Conservation (phyloP, 495 filamentous ascomycete species). For the Monascus purpureus region DNA sequence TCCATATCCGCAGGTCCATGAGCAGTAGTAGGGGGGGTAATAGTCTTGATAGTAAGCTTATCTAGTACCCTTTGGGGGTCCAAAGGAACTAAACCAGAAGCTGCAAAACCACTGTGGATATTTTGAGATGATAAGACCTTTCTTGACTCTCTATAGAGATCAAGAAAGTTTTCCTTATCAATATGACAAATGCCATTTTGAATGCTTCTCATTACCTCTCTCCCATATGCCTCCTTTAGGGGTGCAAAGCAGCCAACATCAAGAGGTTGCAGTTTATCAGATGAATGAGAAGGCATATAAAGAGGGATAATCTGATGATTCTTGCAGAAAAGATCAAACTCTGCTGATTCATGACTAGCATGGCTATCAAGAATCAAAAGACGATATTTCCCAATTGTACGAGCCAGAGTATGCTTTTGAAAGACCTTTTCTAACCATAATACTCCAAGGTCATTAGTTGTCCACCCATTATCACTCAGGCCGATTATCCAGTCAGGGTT, state of each 20-base stretch:
- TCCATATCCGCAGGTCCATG: not conserved
- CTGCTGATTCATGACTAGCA: slow-evolving; percentile 10
- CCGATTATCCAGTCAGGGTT: not conserved
- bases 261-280: slow-evolving; percentile 14
- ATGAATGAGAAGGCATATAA: slow-evolving; percentile 14
- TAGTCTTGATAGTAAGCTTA: not conserved
- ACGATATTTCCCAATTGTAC: slow-evolving; percentile 5
- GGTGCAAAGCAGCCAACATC: slow-evolving; percentile 13
- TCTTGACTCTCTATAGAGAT: not conserved
- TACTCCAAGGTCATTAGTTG: slow-evolving; percentile 7
- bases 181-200: not conserved
- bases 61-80: not conserved
- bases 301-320: slow-evolving; percentile 11
- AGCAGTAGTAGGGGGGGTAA: not conserved
- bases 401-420: slow-evolving; percentile 2
- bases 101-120: not conserved
- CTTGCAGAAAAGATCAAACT: slow-evolving; percentile 9
- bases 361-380: slow-evolving; percentile 17
- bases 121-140: not conserved
- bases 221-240: slow-evolving; percentile 9
- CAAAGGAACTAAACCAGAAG: not conserved
- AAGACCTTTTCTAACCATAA: slow-evolving; percentile 8
- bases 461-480: slow-evolving; percentile 9
- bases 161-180: not conserved
- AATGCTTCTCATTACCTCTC: not conserved